Conservation (phyloP, 2,329 filamentous ascomycete species). For the Monosporascus sp. region DNA sequence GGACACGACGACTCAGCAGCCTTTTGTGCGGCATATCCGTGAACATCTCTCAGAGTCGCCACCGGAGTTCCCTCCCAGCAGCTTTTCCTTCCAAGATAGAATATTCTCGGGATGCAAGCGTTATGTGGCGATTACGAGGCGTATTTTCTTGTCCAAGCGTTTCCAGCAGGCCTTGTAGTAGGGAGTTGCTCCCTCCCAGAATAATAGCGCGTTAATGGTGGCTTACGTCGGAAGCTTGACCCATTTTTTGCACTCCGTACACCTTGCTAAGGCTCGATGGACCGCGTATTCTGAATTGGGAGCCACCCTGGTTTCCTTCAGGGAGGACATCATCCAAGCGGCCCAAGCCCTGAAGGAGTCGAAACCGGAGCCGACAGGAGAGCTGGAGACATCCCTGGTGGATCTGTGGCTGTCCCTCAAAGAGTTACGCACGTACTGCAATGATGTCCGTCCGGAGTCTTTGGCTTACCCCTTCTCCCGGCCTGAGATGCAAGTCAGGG, state of each 20-base stretch:
- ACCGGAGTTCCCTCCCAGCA: slow-evolving; percentile 13
- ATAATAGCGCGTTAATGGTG: background rate
- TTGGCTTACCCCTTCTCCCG: slow-evolving; percentile 21
- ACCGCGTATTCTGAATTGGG: slow-evolving; percentile 14
- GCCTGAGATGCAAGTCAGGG: slow-evolving; percentile 26
- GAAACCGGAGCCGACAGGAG: slow-evolving; percentile 9
- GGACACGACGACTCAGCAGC: slow-evolving; percentile 23
- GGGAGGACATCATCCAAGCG: slow-evolving; percentile 32
- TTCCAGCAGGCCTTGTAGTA: slow-evolving; percentile 24
- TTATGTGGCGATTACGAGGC: slow-evolving; percentile 28
- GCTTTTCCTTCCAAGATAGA: slow-evolving; percentile 23
- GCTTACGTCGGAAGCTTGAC: slow-evolving; percentile 15
- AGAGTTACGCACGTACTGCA: slow-evolving; percentile 20
- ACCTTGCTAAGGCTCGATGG: slow-evolving; percentile 15
- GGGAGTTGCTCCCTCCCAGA: slow-evolving; percentile 12
- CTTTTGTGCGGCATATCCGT: slow-evolving; percentile 30
- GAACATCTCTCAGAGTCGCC: slow-evolving; percentile 20
- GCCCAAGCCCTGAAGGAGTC: slow-evolving; percentile 32
- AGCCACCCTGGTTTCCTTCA: slow-evolving; percentile 19
- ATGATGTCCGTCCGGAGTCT: slow-evolving; percentile 1
- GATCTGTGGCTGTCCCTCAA: slow-evolving; percentile 16
- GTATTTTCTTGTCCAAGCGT: slow-evolving; percentile 32
- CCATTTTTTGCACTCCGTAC: slow-evolving; percentile 19
- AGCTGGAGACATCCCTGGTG: slow-evolving; percentile 14
- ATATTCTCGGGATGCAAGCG: slow-evolving; percentile 18